Evolutionary conservation across 768 basidiomycete species (phyloP).

Genomic region (Lanmaoa rubissima): DNA sequence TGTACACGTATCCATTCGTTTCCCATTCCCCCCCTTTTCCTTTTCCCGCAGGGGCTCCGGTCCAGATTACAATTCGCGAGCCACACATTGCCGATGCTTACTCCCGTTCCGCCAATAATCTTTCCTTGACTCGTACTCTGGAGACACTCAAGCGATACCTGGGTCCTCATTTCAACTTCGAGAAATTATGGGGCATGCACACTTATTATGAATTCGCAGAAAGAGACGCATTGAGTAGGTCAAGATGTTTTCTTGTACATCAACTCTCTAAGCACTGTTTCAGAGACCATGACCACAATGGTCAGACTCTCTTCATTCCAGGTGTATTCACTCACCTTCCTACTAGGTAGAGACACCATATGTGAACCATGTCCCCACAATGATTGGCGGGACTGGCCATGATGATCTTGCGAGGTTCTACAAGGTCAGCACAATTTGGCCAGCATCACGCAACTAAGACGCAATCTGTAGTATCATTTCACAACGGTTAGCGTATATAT

Average conservation of each 20-base stretch:
- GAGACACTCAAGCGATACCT: conserved; percentile 35
- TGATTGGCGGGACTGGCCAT: conserved; percentile 47
- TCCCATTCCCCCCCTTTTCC: conserved; percentile 38
- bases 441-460: not conserved
- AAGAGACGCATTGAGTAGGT: conserved; percentile 39
- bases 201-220: conserved; percentile 44
- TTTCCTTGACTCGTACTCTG: conserved; percentile 40
- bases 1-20: conserved; percentile 38
- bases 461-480: conserved; percentile 38
- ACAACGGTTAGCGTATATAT: conserved; percentile 25
- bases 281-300: conserved; percentile 45
- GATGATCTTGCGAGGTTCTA: conserved; percentile 46
- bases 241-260: not conserved
- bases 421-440: conserved; percentile 28
- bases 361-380: conserved; percentile 42
- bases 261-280: not conserved
- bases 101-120: conserved; percentile 36
- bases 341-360: conserved; percentile 42
- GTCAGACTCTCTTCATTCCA: conserved; percentile 15
- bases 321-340: not conserved
- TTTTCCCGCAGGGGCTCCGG: conserved; percentile 33
- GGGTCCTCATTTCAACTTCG: conserved; percentile 45
- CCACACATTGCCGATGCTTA: conserved; percentile 29
- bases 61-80: conserved; percentile 18
- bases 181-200: conserved; percentile 47